Conservation (phyloP, 2,329 filamentous ascomycete genomes). For the Fusarium miscanthi region DNA sequence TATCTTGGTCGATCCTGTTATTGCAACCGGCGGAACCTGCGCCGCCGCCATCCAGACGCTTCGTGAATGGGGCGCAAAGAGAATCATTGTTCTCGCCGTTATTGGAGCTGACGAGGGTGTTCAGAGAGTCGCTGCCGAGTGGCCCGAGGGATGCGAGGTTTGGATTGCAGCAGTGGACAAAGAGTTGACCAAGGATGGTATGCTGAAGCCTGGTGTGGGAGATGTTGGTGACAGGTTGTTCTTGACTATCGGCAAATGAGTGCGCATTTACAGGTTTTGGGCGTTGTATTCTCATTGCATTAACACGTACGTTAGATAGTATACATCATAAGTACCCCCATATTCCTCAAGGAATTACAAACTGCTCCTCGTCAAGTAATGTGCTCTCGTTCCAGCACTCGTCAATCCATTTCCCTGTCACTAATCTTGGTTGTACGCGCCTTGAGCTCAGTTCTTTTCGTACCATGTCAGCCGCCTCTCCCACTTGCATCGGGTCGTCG, state of each 20-base stretch:
- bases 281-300: conserved; percentile 17
- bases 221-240: conserved; percentile 93
- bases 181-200: conserved; percentile 79
- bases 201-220: conserved; percentile 90
- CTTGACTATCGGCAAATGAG: conserved; percentile 84
- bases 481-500: conserved; percentile 53
- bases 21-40: conserved; percentile 92
- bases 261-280: neutral
- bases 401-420: conserved; percentile 78
- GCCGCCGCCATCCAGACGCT: conserved; percentile 90
- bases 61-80: conserved; percentile 89
- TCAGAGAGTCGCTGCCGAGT: conserved; percentile 76
- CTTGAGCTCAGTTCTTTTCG: conserved; percentile 59
- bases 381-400: conserved; percentile 85
- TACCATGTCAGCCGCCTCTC: conserved; percentile 55
- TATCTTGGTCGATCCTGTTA: conserved; percentile 90
- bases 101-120: conserved; percentile 80
- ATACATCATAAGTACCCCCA: conserved; percentile 33
- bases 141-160: conserved; percentile 80
- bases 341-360: conserved; percentile 48
- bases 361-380: conserved; percentile 80
- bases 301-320: conserved; percentile 35
- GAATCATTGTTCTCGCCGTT: conserved; percentile 80
- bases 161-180: conserved; percentile 86
- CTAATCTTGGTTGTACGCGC: conserved; percentile 72